A percentile compares a stretch with the other conserved stretches of the same genome.
phyloP scores from a whole-genome alignment of 2,329 filamentous ascomycete genomes.

The Fulvia fulva region DNA sequence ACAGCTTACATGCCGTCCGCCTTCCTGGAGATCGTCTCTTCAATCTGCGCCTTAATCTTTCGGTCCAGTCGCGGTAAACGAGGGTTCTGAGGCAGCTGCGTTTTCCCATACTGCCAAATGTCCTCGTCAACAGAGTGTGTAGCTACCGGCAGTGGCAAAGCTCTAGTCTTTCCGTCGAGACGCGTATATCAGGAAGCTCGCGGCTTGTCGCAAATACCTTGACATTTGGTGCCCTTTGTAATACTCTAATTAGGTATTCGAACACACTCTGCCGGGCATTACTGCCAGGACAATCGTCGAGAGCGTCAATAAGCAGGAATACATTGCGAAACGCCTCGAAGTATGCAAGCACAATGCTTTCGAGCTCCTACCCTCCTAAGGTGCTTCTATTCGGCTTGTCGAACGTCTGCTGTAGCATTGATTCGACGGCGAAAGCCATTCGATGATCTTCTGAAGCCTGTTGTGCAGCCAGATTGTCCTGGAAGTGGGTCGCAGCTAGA shows the following conservation, averaged over 20 bases:
- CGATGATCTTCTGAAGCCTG: slow-evolving; percentile 12
- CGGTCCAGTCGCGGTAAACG: slow-evolving; percentile 1
- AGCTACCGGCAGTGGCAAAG: slow-evolving; percentile 2
- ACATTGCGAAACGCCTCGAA: slow-evolving; percentile 20
- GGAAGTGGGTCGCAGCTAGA: slow-evolving; percentile 4
- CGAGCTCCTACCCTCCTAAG: slow-evolving; percentile 12
- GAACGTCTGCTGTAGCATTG: slow-evolving; percentile 13
- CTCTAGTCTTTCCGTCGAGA: slow-evolving; percentile 8
- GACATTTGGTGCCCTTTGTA: slow-evolving; percentile 8
- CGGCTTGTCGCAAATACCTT: slow-evolving; percentile 21
- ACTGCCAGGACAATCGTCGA: slow-evolving; percentile 30
- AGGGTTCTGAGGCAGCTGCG: slow-evolving; percentile 8
- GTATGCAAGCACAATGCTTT: slow-evolving; percentile 13
- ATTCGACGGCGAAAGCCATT: slow-evolving; percentile 22
- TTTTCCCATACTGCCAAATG: slow-evolving; percentile 15
- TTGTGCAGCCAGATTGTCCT: slow-evolving; percentile 6
- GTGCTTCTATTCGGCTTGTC: slow-evolving; percentile 6
- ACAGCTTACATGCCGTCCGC: slow-evolving; percentile 23
- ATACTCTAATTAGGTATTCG: slow-evolving; percentile 8
- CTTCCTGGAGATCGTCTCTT: slow-evolving; percentile 11
- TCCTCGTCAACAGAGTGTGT: slow-evolving; percentile 11
- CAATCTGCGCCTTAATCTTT: slow-evolving; percentile 11
- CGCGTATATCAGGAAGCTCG: slow-evolving; percentile 12
- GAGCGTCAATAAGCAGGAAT: slow-evolving; percentile 33
- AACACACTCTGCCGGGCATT: slow-evolving; percentile 13